These are phyloP conservation scores for Malus hybrid DNA, from an alignment of 331 rosid genomes.

Conservation along the genomic window DNA sequence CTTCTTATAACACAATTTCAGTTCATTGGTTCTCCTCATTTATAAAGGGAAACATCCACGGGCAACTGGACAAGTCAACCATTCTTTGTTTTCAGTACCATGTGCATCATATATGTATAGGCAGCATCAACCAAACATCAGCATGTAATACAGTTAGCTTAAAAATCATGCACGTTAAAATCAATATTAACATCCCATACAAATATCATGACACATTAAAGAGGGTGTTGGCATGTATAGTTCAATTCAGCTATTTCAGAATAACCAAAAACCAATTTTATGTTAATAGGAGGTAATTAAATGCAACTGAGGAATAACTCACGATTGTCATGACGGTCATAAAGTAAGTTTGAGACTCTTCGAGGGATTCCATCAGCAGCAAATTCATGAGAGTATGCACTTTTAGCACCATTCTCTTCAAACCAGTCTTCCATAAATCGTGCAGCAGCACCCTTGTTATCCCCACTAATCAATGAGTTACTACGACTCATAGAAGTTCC, in stretches of 20 bases:
- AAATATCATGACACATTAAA: not conserved
- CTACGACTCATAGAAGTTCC: slow-evolving; percentile 98
- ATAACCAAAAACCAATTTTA: not conserved
- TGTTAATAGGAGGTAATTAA: not conserved
- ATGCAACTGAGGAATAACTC: slow-evolving; percentile 16
- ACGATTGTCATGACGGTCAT: slow-evolving; percentile 44
- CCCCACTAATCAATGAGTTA: slow-evolving; percentile 78
- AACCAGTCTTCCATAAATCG: slow-evolving; percentile 99
- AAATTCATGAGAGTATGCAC: slow-evolving; percentile 19
- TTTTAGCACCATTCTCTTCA: slow-evolving; percentile 32
- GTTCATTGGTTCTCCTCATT: not conserved
- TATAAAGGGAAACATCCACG: not conserved
- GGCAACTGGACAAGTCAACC: not conserved
- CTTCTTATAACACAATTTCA: not conserved
- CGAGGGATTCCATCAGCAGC: slow-evolving; percentile 43
- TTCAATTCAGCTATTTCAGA: not conserved
- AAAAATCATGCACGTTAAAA: not conserved
- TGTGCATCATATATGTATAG: not conserved
- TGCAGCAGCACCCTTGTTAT: slow-evolving; percentile 96
- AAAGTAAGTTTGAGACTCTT: slow-evolving; percentile 66
- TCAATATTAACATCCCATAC: not conserved
- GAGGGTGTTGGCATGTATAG: not conserved
- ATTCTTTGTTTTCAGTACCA: not conserved
- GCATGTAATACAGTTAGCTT: not conserved
- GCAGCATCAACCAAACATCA: not conserved